Conservation (phyloP, 2,329 filamentous ascomycete species). For the Fusarium pseudonygamai region DNA sequence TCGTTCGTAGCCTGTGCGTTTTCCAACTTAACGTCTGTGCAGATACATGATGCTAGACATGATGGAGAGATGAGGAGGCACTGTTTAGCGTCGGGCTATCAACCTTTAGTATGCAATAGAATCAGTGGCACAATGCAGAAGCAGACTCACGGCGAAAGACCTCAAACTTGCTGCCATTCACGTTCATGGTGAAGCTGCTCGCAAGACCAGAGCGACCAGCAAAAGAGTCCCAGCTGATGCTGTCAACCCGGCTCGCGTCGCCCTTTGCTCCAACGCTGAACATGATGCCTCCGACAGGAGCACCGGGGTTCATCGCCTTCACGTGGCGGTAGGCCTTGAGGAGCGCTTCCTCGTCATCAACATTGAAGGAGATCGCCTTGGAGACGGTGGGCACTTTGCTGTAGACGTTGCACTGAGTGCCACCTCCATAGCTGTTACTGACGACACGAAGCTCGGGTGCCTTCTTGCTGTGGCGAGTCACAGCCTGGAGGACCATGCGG, state of each 20-base stretch:
- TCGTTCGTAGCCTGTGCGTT: not conserved
- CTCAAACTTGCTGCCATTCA: not conserved
- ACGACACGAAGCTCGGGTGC: not conserved
- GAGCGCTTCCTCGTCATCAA: conserved; percentile 7
- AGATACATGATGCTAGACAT: not conserved
- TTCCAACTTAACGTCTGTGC: not conserved
- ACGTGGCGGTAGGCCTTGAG: conserved; percentile 11
- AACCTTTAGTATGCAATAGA: not conserved
- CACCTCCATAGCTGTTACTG: conserved; percentile 16
- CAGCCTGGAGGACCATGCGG: conserved; percentile 6
- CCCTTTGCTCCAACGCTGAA: conserved; percentile 1
- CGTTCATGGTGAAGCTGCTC: not conserved
- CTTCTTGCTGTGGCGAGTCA: not conserved
- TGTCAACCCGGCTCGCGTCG: not conserved
- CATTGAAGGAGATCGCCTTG: conserved; percentile 10
- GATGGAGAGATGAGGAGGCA: not conserved
- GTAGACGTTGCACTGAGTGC: conserved; percentile 11
- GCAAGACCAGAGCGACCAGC: not conserved
- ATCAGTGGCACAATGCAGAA: not conserved
- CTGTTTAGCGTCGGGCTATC: not conserved
- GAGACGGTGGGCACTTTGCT: not conserved
- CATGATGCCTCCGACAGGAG: conserved; percentile 9
- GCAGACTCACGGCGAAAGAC: not conserved
- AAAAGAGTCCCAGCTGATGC: not conserved
- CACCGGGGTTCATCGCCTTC: conserved; percentile 15